A percentile compares a stretch with the other conserved stretches of the same genome.
phyloP scores from a whole-genome alignment of 768 basidiomycete genomes.

The Boletus subcaerulescens region DNA sequence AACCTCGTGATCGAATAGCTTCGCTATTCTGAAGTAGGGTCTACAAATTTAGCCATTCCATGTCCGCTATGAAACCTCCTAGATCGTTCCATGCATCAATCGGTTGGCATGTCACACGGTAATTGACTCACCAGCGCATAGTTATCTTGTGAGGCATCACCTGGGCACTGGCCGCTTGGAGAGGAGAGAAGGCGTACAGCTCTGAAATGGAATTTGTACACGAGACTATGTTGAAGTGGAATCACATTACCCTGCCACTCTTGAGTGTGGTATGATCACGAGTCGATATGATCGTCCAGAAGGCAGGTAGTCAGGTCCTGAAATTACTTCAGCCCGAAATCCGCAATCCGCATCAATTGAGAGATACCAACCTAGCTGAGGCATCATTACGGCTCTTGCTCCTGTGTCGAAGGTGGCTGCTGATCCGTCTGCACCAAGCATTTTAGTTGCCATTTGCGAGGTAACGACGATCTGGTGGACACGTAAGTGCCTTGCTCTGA shows the following conservation, averaged over 20 bases:
- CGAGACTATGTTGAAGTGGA: conserved; percentile 13
- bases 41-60: conserved; percentile 18
- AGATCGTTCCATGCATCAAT: conserved; percentile 9
- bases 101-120: conserved; percentile 11
- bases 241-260: conserved; percentile 39
- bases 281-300: conserved; percentile 42
- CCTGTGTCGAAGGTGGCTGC: conserved; percentile 66
- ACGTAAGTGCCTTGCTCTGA: conserved; percentile 6
- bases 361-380: conserved; percentile 52
- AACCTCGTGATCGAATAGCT: conserved; percentile 21
- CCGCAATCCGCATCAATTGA: conserved; percentile 4
- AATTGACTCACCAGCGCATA: conserved; percentile 28
- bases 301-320: conserved; percentile 42
- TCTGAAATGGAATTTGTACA: conserved; percentile 27
- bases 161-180: conserved; percentile 25
- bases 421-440: conserved; percentile 61
- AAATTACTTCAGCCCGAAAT: conserved; percentile 6
- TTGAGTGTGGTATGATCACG: conserved; percentile 39
- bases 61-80: conserved; percentile 24
- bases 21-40: conserved; percentile 1
- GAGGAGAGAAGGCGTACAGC: conserved; percentile 39
- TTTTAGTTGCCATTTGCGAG: conserved; percentile 67
- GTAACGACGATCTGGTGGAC: conserved; percentile 50
- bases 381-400: conserved; percentile 60
- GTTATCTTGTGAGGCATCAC: conserved; percentile 16